Conservation (phyloP, 345 rosid species). For the Citrus cavaleriei region DNA sequence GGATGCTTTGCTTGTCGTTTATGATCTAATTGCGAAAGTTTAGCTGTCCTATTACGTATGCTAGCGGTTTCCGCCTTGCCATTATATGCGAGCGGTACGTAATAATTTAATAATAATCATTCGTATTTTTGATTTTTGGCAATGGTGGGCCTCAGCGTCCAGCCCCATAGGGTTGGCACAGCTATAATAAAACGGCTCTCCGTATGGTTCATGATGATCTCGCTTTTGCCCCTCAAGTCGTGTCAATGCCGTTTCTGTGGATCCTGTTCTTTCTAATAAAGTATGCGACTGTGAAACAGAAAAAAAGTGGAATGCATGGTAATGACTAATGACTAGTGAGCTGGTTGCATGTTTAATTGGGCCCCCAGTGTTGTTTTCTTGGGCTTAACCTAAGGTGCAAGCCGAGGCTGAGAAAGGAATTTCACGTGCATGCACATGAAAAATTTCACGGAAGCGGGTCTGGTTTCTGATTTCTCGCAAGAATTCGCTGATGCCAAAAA, state of each 20-base stretch:
- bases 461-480: background rate
- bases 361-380: background rate
- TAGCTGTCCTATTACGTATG: background rate
- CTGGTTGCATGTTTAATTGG: background rate
- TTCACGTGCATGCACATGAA: too few species aligned
- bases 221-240: background rate
- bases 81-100: too few species aligned
- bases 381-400: background rate
- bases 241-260: background rate
- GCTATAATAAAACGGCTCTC: background rate
- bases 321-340: background rate
- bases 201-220: background rate
- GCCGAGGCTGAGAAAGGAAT: background rate
- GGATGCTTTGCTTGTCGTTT: background rate
- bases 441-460: too few species aligned
- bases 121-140: background rate
- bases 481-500: background rate
- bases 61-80: background rate
- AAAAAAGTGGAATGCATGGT: background rate
- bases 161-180: background rate
- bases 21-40: background rate
- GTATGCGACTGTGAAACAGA: background rate
- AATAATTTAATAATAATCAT: background rate
- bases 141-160: background rate
- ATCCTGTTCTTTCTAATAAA: background rate